phyloP scores from a whole-genome alignment of 1,284 basidiomycete genomes.

The Veloboletus limbatus region DNA sequence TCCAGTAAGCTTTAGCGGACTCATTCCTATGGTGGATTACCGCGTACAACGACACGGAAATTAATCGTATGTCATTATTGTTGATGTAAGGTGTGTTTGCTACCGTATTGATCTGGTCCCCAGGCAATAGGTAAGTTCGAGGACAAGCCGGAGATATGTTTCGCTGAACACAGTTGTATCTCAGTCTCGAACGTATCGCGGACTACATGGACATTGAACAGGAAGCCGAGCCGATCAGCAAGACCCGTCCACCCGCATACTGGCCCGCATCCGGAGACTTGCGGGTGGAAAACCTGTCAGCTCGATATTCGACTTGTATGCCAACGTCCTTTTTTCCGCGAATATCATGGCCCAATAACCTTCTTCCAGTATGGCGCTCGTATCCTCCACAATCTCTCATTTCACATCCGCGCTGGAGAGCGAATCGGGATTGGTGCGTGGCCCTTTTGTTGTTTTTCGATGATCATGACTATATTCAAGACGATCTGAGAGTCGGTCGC shows the following conservation, averaged over 20 bases:
- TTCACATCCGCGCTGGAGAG: conserved; percentile 13
- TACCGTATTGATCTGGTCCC: neutral
- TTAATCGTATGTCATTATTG: conserved; percentile 7
- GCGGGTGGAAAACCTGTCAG: conserved; percentile 56
- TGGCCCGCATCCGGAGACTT: conserved; percentile 77
- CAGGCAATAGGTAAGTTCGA: conserved; percentile 14
- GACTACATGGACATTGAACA: conserved; percentile 72
- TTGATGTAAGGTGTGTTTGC: neutral
- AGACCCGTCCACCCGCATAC: conserved; percentile 66
- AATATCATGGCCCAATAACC: neutral
- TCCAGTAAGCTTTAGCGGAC: conserved; percentile 3
- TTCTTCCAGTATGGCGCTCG: conserved; percentile 5
- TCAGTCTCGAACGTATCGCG: conserved; percentile 71
- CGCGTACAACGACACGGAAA: conserved; percentile 9
- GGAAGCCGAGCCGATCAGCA: conserved; percentile 51
- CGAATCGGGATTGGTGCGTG: conserved; percentile 14
- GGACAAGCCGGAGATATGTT: neutral
- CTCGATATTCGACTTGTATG: conserved; percentile 50
- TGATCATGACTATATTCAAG: neutral
- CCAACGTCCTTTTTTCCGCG: neutral
- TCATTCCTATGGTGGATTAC: conserved; percentile 11
- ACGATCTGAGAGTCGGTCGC: conserved; percentile 11
- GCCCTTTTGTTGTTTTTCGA: neutral
- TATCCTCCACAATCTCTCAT: conserved; percentile 8
- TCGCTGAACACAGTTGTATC: conserved; percentile 28